Percentiles rank a stretch among this genome's conserved stretches.
Conservation (phyloP, 208 protist species). For the Trypanosoma grayi region DNA sequence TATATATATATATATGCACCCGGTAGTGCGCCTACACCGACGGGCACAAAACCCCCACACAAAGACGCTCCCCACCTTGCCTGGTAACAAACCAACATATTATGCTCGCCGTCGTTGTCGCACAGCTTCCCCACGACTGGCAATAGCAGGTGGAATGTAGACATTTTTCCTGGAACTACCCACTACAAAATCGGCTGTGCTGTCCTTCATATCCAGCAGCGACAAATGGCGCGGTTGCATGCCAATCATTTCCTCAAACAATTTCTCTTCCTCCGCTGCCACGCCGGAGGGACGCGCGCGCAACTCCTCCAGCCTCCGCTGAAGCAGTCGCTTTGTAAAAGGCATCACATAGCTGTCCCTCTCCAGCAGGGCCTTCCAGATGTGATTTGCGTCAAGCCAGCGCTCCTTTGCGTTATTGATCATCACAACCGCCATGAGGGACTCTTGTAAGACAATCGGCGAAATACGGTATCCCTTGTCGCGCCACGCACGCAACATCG, state of each 20-base stretch:
- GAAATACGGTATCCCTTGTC: conserved; percentile 34
- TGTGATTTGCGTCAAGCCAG: conserved; percentile 24
- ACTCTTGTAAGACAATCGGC: conserved; percentile 83
- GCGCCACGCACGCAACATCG: conserved; percentile 45
- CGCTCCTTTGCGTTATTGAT: conserved; percentile 31
- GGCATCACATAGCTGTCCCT: conserved; percentile 87
- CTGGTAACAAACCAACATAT: no score
- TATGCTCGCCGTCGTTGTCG: not conserved
- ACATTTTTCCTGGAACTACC: conserved; percentile 76
- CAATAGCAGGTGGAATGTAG: conserved; percentile 30
- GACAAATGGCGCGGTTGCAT: conserved; percentile 73
- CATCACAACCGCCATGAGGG: conserved; percentile 65
- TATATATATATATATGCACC: conserved; percentile 11
- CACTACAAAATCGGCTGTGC: conserved; percentile 77
- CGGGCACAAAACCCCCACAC: no score
- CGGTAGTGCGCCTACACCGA: no score
- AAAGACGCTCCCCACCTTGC: no score
- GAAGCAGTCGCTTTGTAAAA: conserved; percentile 67
- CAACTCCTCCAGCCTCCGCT: conserved; percentile 40
- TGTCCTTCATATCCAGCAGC: conserved; percentile 86
- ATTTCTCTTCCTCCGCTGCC: conserved; percentile 20
- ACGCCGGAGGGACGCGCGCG: conserved; percentile 3
- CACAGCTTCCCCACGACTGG: not conserved
- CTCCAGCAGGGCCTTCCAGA: conserved; percentile 54
- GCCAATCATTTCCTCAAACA: conserved; percentile 50